Conservation (phyloP, 495 filamentous ascomycete genomes). For the Penicillium subrubescens region DNA sequence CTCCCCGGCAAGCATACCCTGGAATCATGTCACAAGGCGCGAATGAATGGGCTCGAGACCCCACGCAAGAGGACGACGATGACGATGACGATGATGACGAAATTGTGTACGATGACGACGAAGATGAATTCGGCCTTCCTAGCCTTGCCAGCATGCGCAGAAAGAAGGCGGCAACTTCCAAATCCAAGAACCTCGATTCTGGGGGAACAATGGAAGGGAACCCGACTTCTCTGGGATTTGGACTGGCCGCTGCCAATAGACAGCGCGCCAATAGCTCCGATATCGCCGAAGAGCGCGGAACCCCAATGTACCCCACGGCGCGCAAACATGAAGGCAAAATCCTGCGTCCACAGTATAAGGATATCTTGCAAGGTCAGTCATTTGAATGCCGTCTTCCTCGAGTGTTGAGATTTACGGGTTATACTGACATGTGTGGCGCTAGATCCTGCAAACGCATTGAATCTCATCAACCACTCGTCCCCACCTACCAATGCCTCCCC, state of each 20-base stretch:
- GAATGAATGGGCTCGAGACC: slow-evolving; percentile 72
- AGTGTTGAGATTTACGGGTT: neutral
- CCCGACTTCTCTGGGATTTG: slow-evolving; percentile 38
- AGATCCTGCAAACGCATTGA: slow-evolving; percentile 94
- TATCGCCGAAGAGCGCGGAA: slow-evolving; percentile 86
- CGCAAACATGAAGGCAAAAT: slow-evolving; percentile 93
- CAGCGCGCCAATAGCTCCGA: slow-evolving; percentile 77
- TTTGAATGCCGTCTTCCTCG: neutral
- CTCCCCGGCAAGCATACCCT: slow-evolving; percentile 71
- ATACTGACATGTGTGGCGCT: slow-evolving; percentile 11
- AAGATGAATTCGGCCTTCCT: slow-evolving; percentile 92
- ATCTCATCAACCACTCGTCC: slow-evolving; percentile 86
- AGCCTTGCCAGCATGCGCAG: slow-evolving; percentile 86
- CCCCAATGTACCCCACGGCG: slow-evolving; percentile 82
- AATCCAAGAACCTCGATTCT: slow-evolving; percentile 46
- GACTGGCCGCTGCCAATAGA: slow-evolving; percentile 31
- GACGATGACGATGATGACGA: slow-evolving; percentile 64
- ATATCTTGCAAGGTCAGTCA: slow-evolving; percentile 73
- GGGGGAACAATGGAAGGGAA: slow-evolving; percentile 37
- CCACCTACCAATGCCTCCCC: slow-evolving; percentile 71
- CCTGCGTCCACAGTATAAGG: slow-evolving; percentile 94
- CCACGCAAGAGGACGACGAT: slow-evolving; percentile 52
- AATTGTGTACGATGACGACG: slow-evolving; percentile 80
- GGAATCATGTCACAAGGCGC: slow-evolving; percentile 74
- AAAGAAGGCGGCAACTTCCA: slow-evolving; percentile 56